phyloP scores from a whole-genome alignment of 2,329 filamentous ascomycete genomes.

The Xylaria sp. region DNA sequence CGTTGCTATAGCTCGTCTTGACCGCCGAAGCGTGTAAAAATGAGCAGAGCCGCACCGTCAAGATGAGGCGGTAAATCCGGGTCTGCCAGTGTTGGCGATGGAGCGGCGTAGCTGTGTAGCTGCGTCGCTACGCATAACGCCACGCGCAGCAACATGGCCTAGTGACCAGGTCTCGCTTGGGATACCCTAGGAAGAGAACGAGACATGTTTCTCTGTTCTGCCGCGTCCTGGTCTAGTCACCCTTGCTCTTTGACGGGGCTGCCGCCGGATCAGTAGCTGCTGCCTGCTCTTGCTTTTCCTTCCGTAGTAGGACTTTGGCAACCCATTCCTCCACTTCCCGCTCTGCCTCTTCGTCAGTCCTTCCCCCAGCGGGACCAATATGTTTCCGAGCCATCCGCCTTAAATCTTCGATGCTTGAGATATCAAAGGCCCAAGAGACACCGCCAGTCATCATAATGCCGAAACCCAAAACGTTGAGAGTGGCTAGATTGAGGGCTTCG shows the following conservation, averaged over 20 bases:
- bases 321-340: conserved; percentile 67
- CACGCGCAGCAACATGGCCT: not conserved
- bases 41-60: not conserved
- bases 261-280: not conserved
- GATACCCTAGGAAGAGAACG: not conserved
- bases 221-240: not conserved
- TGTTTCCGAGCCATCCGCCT: conserved; percentile 55
- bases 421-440: conserved; percentile 76
- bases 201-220: conserved; percentile 6
- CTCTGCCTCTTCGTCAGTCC: conserved; percentile 59
- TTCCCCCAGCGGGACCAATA: conserved; percentile 42
- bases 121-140: not conserved
- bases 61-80: not conserved
- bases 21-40: not conserved
- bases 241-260: not conserved
- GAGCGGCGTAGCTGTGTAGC: not conserved
- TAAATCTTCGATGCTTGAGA: conserved; percentile 72
- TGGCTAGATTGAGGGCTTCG: conserved; percentile 85
- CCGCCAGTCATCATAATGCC: conserved; percentile 78
- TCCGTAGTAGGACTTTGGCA: conserved; percentile 60
- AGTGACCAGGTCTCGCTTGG: not conserved
- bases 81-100: not conserved
- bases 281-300: conserved; percentile 43
- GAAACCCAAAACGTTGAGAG: conserved; percentile 80
- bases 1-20: not conserved